A percentile compares a stretch with the other conserved stretches of the same genome.
These are phyloP conservation scores for Albatrellus ellisii DNA, from an alignment of 768 basidiomycete genomes.

Conservation along the genomic window DNA sequence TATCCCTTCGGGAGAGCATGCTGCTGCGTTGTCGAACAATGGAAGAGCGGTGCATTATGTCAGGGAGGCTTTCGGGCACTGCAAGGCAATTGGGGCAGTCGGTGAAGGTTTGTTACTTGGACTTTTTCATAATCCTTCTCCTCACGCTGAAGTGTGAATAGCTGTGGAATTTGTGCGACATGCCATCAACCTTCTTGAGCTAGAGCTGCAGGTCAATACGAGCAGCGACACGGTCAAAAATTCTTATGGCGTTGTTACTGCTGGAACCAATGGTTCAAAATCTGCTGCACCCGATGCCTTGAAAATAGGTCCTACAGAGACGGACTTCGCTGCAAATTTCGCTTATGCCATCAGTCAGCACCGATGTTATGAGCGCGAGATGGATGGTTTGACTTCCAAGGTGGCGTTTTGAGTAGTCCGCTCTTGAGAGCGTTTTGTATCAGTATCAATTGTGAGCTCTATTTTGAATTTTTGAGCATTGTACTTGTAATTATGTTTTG, in stretches of 20 bases:
- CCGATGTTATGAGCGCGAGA: slow-evolving; percentile 49
- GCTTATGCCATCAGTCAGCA: slow-evolving; percentile 54
- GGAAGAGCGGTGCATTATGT: slow-evolving; percentile 76
- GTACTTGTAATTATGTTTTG: not conserved
- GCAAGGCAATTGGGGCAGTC: slow-evolving; percentile 68
- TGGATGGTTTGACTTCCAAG: slow-evolving; percentile 36
- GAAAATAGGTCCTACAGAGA: slow-evolving; percentile 30
- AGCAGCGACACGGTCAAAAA: slow-evolving; percentile 27
- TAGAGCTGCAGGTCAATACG: slow-evolving; percentile 26
- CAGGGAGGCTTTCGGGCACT: slow-evolving; percentile 78
- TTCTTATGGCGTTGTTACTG: slow-evolving; percentile 53
- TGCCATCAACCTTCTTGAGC: slow-evolving; percentile 31
- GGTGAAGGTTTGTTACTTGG: slow-evolving; percentile 38
- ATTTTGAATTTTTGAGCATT: not conserved
- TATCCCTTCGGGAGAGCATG: slow-evolving; percentile 57
- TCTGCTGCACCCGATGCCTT: slow-evolving; percentile 28
- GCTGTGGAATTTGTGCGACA: slow-evolving; percentile 36
- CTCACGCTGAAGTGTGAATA: slow-evolving; percentile 14
- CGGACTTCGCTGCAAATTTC: slow-evolving; percentile 46
- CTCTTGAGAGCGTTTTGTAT: too few relatives aligned
- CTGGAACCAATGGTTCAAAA: slow-evolving; percentile 32
- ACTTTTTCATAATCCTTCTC: not conserved
- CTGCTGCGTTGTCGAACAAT: slow-evolving; percentile 43
- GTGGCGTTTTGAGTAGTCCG: slow-evolving; percentile 33
- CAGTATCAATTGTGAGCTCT: too few relatives aligned